Conservation (phyloP, 176 grass and related monocot species). For the Saccharum spontaneum region DNA sequence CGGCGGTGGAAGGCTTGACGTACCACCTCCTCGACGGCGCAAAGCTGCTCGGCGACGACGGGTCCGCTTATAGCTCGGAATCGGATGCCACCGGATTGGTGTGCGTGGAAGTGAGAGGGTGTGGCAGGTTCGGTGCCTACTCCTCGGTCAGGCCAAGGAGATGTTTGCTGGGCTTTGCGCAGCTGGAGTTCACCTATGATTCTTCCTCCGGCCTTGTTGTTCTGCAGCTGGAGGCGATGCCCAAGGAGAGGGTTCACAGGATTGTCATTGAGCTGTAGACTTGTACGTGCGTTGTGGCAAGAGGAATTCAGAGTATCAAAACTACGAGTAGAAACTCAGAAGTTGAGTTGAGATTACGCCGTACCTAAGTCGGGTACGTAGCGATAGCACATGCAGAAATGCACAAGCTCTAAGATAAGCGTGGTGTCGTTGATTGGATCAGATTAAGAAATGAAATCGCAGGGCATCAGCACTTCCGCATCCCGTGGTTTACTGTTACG, state of each 20-base stretch:
- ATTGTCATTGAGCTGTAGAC: constrained; percentile 65
- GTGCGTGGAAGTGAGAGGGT: constrained; percentile 73
- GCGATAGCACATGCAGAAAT: too few species aligned
- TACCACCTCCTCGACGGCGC: constrained; percentile 49
- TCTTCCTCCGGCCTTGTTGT: constrained; percentile 49
- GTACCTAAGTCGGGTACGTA: too few species aligned
- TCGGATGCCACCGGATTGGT: constrained; percentile 47
- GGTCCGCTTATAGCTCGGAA: constrained; percentile 6
- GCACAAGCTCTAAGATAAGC: too few species aligned
- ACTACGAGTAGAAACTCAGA: background rate
- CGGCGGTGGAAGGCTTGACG: constrained; percentile 63
- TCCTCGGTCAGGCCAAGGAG: constrained; percentile 60
- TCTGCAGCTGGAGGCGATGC: constrained; percentile 62
- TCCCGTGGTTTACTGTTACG: too few species aligned
- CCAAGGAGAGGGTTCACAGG: constrained; percentile 64
- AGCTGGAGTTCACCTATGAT: constrained; percentile 65
- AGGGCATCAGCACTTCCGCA: too few species aligned
- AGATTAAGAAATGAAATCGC: too few species aligned
- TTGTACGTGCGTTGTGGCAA: background rate
- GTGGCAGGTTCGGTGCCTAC: constrained; percentile 70
- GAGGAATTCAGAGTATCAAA: background rate
- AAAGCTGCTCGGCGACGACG: background rate
- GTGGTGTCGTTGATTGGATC: too few species aligned
- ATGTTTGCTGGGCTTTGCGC: constrained; percentile 50
- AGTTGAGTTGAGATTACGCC: background rate